A percentile compares a stretch with the other conserved stretches of the same genome.
Evolutionary conservation across 345 rosid genomes (phyloP).

Genomic region (Linum tenue): DNA sequence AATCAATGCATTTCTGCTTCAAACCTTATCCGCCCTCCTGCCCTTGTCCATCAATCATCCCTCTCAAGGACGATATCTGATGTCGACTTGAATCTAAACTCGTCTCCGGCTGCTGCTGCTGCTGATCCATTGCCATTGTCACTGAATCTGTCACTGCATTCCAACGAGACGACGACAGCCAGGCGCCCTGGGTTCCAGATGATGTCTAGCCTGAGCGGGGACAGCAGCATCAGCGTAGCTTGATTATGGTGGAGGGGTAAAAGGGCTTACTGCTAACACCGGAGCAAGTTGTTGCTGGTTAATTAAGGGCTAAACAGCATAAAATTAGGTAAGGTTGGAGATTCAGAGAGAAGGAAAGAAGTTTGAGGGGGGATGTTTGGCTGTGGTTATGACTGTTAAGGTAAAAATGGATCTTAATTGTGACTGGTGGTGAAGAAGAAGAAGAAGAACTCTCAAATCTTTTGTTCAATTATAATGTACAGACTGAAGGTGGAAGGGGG

Average conservation of each 20-base stretch:
- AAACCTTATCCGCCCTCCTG: constrained; percentile 25
- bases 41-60: constrained; percentile 19
- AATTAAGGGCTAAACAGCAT: constrained; percentile 18
- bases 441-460: neutral
- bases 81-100: constrained; percentile 29
- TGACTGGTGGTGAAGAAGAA: no score
- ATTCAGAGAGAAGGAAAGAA: constrained; percentile 18
- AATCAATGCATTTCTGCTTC: constrained; percentile 16
- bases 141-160: constrained; percentile 45
- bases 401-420: no score
- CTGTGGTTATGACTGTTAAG: no score
- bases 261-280: neutral
- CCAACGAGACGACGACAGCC: constrained; percentile 38
- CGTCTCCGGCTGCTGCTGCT: neutral
- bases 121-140: constrained; percentile 39
- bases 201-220: constrained; percentile 47
- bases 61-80: constrained; percentile 20
- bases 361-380: neutral
- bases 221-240: constrained; percentile 57
- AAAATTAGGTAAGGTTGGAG: constrained; percentile 24
- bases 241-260: constrained; percentile 14
- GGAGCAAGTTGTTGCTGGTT: neutral
- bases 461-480: neutral
- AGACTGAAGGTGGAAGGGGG: neutral
- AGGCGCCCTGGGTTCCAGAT: constrained; percentile 41